Conservation (phyloP, 2,329 filamentous ascomycete genomes). For the Xylariaceae sp. region DNA sequence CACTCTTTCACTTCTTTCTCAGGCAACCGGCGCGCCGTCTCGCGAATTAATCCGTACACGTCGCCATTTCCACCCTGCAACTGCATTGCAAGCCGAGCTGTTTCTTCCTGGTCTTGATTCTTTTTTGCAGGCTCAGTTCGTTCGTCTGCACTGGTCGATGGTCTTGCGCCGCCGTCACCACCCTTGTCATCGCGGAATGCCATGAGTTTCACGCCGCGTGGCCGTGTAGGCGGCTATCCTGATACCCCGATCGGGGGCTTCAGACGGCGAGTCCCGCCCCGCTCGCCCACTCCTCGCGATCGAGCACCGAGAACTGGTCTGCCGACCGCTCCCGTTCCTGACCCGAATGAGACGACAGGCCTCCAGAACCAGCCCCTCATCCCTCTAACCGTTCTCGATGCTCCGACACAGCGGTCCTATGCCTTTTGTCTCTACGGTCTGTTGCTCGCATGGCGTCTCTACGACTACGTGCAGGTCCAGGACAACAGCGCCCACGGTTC, state of each 20-base stretch:
- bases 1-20: background rate
- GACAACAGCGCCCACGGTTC: slow-evolving; percentile 82
- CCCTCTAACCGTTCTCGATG: slow-evolving; percentile 75
- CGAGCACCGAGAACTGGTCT: slow-evolving; percentile 26
- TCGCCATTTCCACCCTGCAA: background rate
- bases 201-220: slow-evolving; percentile 75
- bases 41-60: background rate
- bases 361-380: slow-evolving; percentile 59
- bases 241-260: slow-evolving; percentile 58
- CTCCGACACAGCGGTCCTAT: slow-evolving; percentile 85
- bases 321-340: slow-evolving; percentile 45
- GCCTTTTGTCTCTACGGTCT: slow-evolving; percentile 71
- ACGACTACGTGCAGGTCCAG: slow-evolving; percentile 74
- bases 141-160: slow-evolving; percentile 1
- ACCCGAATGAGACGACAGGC: slow-evolving; percentile 21
- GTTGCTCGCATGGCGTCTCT: slow-evolving; percentile 76
- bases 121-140: background rate
- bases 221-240: slow-evolving; percentile 77
- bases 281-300: slow-evolving; percentile 14
- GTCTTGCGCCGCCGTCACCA: slow-evolving; percentile 20
- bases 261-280: slow-evolving; percentile 32
- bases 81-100: background rate
- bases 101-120: background rate
- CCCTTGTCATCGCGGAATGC: slow-evolving; percentile 50
- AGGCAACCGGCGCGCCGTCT: background rate